Evolutionary conservation across 305 asterid species (phyloP).

Genomic region (Fraxinus velutina): DNA sequence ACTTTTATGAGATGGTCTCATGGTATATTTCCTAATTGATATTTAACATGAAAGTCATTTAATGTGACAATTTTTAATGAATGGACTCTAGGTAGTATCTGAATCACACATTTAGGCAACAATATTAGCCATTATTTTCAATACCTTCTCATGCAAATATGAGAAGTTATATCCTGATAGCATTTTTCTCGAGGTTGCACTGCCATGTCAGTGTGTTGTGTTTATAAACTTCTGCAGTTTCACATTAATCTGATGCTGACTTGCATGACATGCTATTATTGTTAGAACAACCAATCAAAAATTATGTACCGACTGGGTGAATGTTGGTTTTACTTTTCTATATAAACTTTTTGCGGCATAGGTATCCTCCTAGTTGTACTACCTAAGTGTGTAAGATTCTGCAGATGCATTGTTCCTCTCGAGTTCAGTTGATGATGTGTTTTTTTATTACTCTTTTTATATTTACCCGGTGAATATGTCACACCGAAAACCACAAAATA

Average conservation of each 20-base stretch:
- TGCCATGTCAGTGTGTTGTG: background rate
- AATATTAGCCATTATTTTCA: background rate
- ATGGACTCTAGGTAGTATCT: background rate
- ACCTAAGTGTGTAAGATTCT: background rate
- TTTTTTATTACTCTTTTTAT: background rate
- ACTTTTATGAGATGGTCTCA: background rate
- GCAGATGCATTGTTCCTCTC: background rate
- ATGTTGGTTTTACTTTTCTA: background rate
- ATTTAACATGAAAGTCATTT: background rate
- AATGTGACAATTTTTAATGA: background rate
- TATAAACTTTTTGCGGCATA: background rate
- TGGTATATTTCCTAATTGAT: background rate
- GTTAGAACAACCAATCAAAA: background rate
- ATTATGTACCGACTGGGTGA: background rate
- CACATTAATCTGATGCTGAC: background rate
- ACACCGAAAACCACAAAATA: background rate
- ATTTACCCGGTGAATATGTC: background rate
- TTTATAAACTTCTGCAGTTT: background rate
- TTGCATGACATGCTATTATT: background rate
- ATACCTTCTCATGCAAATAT: background rate
- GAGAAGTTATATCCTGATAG: background rate
- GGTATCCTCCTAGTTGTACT: background rate
- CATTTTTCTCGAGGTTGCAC: background rate
- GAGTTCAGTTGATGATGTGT: conserved; percentile 7
- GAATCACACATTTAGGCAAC: background rate